Conservation (phyloP, 2,329 filamentous ascomycete genomes). For the Stagonosporopsis chrysanthemi region DNA sequence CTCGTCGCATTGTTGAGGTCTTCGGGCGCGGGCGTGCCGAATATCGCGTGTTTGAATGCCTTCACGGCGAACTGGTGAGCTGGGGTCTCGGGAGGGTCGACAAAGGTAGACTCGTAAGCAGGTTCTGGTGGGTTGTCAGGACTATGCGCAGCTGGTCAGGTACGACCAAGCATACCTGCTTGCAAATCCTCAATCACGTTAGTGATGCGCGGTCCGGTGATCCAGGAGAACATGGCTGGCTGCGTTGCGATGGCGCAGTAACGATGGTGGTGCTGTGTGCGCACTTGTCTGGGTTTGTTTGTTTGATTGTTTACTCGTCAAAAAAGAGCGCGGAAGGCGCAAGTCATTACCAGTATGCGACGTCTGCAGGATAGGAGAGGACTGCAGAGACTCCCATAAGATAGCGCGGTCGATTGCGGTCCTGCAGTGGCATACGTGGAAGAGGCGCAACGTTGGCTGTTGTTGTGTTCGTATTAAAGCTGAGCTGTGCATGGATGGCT, state of each 20-base stretch:
- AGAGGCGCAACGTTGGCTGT: slow-evolving; percentile 22
- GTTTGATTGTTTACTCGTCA: slow-evolving; percentile 43
- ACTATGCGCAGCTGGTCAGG: neutral
- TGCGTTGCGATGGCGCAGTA: neutral
- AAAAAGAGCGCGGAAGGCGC: slow-evolving; percentile 25
- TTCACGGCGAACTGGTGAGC: slow-evolving; percentile 72
- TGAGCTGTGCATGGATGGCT: slow-evolving; percentile 18
- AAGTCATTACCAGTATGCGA: slow-evolving; percentile 9
- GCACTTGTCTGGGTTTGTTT: slow-evolving; percentile 36
- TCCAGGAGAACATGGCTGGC: slow-evolving; percentile 49
- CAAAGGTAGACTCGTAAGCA: slow-evolving; percentile 50
- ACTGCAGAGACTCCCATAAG: slow-evolving; percentile 14
- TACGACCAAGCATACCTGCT: slow-evolving; percentile 31
- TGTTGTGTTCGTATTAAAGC: slow-evolving; percentile 19
- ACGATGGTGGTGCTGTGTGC: slow-evolving; percentile 14
- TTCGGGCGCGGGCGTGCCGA: slow-evolving; percentile 66
- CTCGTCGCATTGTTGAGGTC: slow-evolving; percentile 44
- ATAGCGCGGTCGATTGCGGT: neutral
- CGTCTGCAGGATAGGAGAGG: neutral
- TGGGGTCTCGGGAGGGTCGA: slow-evolving; percentile 69
- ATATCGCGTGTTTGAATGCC: slow-evolving; percentile 70
- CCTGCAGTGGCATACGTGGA: neutral
- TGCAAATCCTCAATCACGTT: slow-evolving; percentile 49
- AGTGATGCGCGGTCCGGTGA: slow-evolving; percentile 48
- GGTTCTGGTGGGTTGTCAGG: slow-evolving; percentile 36